Conservation (phyloP, 2,329 filamentous ascomycete genomes). For the Alternaria sp. region DNA sequence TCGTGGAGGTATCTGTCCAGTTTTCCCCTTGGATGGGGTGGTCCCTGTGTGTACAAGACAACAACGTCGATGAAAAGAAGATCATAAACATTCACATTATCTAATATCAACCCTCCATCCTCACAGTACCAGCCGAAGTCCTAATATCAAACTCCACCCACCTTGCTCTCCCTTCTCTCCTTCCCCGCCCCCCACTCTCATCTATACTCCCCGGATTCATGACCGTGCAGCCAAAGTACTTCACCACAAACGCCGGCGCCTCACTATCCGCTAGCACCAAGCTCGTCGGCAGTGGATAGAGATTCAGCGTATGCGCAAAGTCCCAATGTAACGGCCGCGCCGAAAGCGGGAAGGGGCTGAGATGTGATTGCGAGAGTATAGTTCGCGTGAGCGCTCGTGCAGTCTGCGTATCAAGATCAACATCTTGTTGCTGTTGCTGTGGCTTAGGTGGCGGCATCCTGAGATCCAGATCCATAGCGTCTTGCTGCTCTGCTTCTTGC, state of each 20-base stretch:
- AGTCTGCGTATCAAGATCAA: slow-evolving; percentile 50
- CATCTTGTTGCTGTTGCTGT: slow-evolving; percentile 19
- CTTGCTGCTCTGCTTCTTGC: slow-evolving; percentile 17
- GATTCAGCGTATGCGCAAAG: slow-evolving; percentile 73
- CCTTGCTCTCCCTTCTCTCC: slow-evolving; percentile 68
- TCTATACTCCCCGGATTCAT: slow-evolving; percentile 88
- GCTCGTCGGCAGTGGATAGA: slow-evolving; percentile 88
- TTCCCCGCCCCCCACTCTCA: slow-evolving; percentile 62
- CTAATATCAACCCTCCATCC: slow-evolving; percentile 27
- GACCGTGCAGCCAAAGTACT: slow-evolving; percentile 94
- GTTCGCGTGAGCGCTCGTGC: slow-evolving; percentile 87
- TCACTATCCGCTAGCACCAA: slow-evolving; percentile 84
- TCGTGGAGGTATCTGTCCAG: too few relatives aligned
- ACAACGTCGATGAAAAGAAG: neutral
- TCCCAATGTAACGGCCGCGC: slow-evolving; percentile 90
- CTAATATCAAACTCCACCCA: slow-evolving; percentile 82
- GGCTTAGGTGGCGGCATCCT: slow-evolving; percentile 14
- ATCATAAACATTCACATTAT: neutral
- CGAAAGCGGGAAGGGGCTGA: slow-evolving; percentile 84
- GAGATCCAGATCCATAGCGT: slow-evolving; percentile 56
- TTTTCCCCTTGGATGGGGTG: too few relatives aligned
- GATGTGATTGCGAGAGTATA: slow-evolving; percentile 84
- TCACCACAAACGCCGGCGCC: slow-evolving; percentile 81
- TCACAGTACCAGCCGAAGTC: slow-evolving; percentile 33
- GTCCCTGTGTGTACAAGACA: neutral